Evolutionary conservation across 2,329 filamentous ascomycete genomes (phyloP), one percentile per base, ranked within the genome.

Genomic region (Penicillium sp.): DNA sequence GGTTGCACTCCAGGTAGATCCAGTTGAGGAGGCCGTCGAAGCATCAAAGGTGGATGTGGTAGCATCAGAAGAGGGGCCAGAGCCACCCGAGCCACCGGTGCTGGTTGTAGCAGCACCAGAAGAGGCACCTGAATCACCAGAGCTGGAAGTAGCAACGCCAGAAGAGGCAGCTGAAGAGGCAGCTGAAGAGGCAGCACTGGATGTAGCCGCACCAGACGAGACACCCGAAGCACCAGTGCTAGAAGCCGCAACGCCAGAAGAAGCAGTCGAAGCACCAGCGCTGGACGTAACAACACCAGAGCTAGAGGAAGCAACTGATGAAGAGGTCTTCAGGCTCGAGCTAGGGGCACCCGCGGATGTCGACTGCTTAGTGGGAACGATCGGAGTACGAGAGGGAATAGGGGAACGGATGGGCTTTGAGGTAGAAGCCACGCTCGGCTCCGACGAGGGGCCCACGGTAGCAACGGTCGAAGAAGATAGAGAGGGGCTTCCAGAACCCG

Each of bases 391-490:
- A 7, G 59, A 56, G 9, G 31, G 50, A 29, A 14, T n/a, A 35
- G 27, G n/a, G 13, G 46, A 22, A 27, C n/a, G 46, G 21, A 27
- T 48, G 11, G 31, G 27, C n/a, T 41, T 56, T 24, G 53, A 49
- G 21, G 49, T 27, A 21, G 50, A 53, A 24, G 46, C 43, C 46
- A 48, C 37, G 52, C 48, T 54, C 46, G 51, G 51, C 11, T 55
- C 29, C 37, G 55, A 51, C 16, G 57, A 45, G 10, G 61, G 11
- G 9, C 19, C 49, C n/a, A 45, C 48, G 10, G 50, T 33, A 14
- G 31, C 29, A 33, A 14, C 26, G 31, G 53, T 33, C 21, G 45
- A 50, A 55, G 29, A 48, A 22, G 29, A 16, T 14, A n/a, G 21
- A 48, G 47, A 35, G 4, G 14, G 0, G 8, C 4, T 37, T n/a